Evolutionary conservation across 2,329 filamentous ascomycete species (phyloP), one percentile per base, ranked within the genome.

Genomic region (Coniochaeta sp.): DNA sequence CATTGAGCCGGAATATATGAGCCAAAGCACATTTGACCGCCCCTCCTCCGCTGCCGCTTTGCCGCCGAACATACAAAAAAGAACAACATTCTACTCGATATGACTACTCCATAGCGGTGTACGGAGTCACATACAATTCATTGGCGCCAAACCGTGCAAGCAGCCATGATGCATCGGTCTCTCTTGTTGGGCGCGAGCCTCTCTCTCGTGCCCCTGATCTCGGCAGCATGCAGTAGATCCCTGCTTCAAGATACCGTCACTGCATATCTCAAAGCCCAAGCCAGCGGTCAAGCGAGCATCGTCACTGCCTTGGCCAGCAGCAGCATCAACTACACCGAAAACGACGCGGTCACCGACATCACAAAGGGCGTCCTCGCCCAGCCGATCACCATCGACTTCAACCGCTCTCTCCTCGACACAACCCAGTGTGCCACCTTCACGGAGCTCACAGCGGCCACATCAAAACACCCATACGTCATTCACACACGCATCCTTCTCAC

Each of bases 311-410:
- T 66, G 7, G 59, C 62, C 2, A 33, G 56, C 52, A 56, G 56
- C 62, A 62, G 58, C 36, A 55, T 65, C 34, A 59, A 55, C 17
- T 68, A 68, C 59, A 26, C 56, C n/a, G 67, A 69, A 56, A 69
- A 69, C 61, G 64, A 66, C 59, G 59, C 38, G 16, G 33, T 59
- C 8, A 36, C 64, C 19, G 65, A 66, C 58, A 64, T 68, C 28
- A 19, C 57, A 11, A 64, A 64, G 58, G 64, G 65, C 34, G 63
- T 68, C 22, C 47, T 69, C 8, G 61, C 64, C 9, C 58, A 62
- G 38, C 11, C 31, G 8, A 60, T 69, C 50, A 62, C 55, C 36
- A 64, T 68, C 59, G 64, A 67, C 62, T 65, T 64, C 59, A 64
- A 64, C 61, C 64, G 64, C 60, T 64, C 59, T 43, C 59, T 69